A percentile compares a stretch with the other conserved stretches of the same genome.
phyloP scores from a whole-genome alignment of 495 filamentous ascomycete genomes.

The Aspergillus diversus region DNA sequence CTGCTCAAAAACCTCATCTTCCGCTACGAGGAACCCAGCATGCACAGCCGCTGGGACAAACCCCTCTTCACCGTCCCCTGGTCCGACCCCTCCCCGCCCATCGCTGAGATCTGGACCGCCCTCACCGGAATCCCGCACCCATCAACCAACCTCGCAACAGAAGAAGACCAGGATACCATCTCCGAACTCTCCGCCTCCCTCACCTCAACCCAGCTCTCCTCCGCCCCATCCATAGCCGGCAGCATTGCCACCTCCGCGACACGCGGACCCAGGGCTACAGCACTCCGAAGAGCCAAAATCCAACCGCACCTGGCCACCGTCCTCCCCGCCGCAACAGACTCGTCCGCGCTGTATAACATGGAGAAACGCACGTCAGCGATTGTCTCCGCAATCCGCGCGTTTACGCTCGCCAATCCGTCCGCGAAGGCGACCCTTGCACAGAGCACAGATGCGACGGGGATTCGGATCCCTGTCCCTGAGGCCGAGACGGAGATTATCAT shows the following conservation, averaged over 20 bases:
- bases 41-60: slow-evolving; percentile 93
- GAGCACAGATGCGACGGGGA: slow-evolving; percentile 40
- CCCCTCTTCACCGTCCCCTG: slow-evolving; percentile 89
- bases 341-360: slow-evolving; percentile 81
- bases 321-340: slow-evolving; percentile 63
- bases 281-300: slow-evolving; percentile 46
- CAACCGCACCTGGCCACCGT: slow-evolving; percentile 83
- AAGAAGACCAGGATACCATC: slow-evolving; percentile 20
- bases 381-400: slow-evolving; percentile 71
- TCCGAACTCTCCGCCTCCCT: slow-evolving; percentile 34
- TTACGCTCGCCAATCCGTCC: slow-evolving; percentile 45
- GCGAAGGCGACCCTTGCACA: slow-evolving; percentile 56
- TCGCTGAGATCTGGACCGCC: slow-evolving; percentile 78
- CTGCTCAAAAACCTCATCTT: slow-evolving; percentile 93
- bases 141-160: slow-evolving; percentile 30
- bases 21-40: slow-evolving; percentile 94
- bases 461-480: slow-evolving; percentile 47
- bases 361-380: slow-evolving; percentile 86
- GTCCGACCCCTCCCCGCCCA: slow-evolving; percentile 70
- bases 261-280: slow-evolving; percentile 18
- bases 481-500: slow-evolving; percentile 48
- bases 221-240: slow-evolving; percentile 35
- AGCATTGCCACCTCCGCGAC: slow-evolving; percentile 29
- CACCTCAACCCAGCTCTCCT: slow-evolving; percentile 27
- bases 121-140: slow-evolving; percentile 52